Conservation (phyloP, 2,329 filamentous ascomycete genomes). For the Paecilomyces fulvus region DNA sequence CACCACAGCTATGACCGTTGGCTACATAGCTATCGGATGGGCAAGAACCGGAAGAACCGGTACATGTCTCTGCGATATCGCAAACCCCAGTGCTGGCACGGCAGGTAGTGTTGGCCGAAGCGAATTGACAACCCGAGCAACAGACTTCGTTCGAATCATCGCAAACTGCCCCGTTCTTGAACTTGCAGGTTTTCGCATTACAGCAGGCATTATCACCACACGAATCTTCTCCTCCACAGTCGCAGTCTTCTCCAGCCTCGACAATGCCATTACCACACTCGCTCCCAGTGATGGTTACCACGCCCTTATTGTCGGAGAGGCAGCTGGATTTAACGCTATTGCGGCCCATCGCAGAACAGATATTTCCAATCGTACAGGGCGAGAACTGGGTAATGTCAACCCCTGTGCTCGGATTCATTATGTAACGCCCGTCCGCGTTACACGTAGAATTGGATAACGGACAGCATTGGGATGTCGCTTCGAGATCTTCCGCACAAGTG, state of each 20-base stretch:
- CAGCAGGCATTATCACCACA: constrained; percentile 77
- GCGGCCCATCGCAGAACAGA: constrained; percentile 75
- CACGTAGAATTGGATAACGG: constrained; percentile 62
- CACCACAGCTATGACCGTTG: constrained; percentile 66
- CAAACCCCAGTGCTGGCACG: constrained; percentile 70
- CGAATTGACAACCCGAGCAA: constrained; percentile 36
- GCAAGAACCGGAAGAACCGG: constrained; percentile 63
- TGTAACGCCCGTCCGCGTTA: constrained; percentile 67
- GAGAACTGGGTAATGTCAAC: constrained; percentile 70
- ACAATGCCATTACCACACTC: constrained; percentile 97
- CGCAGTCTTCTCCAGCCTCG: constrained; percentile 87
- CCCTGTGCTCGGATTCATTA: constrained; percentile 92
- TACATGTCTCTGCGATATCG: constrained; percentile 77
- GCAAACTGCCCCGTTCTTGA: constrained; percentile 66
- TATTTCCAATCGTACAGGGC: constrained; percentile 81
- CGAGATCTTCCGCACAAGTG: constrained; percentile 59
- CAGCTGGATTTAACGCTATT: constrained; percentile 69
- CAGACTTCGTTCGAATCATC: constrained; percentile 47
- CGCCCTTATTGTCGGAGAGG: constrained; percentile 74
- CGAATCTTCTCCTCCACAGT: constrained; percentile 69
- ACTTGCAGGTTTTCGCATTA: constrained; percentile 77
- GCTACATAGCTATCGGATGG: constrained; percentile 61
- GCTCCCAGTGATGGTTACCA: constrained; percentile 70
- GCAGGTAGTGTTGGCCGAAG: constrained; percentile 61
- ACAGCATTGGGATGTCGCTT: constrained; percentile 65